These are phyloP conservation scores for Apophysomyces trapeziformis DNA, from an alignment of 371 early-diverging fungal species.

Conservation along the genomic window DNA sequence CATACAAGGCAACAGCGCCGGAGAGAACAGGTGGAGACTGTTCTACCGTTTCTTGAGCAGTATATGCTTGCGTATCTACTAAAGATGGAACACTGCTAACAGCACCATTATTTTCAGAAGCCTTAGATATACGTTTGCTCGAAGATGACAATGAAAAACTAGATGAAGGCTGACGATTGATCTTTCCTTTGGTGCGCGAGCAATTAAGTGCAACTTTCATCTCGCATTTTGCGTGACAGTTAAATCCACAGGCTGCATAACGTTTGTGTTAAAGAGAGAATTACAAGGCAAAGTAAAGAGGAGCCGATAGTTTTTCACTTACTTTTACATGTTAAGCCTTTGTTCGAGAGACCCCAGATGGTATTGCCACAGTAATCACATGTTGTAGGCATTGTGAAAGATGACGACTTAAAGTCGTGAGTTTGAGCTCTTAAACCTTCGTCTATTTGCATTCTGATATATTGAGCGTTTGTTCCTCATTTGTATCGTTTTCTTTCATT, in stretches of 20 bases:
- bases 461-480: not conserved
- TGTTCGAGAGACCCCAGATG: constrained; percentile 80
- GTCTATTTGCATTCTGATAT: constrained; percentile 28
- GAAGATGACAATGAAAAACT: not conserved
- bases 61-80: not conserved
- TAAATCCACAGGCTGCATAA: constrained; percentile 73
- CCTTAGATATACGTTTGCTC: constrained; percentile 4
- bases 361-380: constrained; percentile 80
- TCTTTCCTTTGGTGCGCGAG: constrained; percentile 63
- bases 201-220: constrained; percentile 85
- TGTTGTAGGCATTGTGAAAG: constrained; percentile 80
- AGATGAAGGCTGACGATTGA: constrained; percentile 39
- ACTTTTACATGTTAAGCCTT: constrained; percentile 77
- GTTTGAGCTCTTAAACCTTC: constrained; percentile 50
- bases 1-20: constrained; percentile 60
- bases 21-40: constrained; percentile 6
- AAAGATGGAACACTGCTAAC: constrained; percentile 4
- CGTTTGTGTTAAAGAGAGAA: constrained; percentile 2
- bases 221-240: constrained; percentile 86
- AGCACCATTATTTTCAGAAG: constrained; percentile 1
- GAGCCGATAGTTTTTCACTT: not conserved
- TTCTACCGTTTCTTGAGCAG: not conserved
- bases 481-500: not conserved
- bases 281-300: not conserved
- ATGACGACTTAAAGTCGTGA: constrained; percentile 76